These are phyloP conservation scores for Zygoascus tannicola DNA, from an alignment of 805 yeast genomes.

Conservation along the genomic window DNA sequence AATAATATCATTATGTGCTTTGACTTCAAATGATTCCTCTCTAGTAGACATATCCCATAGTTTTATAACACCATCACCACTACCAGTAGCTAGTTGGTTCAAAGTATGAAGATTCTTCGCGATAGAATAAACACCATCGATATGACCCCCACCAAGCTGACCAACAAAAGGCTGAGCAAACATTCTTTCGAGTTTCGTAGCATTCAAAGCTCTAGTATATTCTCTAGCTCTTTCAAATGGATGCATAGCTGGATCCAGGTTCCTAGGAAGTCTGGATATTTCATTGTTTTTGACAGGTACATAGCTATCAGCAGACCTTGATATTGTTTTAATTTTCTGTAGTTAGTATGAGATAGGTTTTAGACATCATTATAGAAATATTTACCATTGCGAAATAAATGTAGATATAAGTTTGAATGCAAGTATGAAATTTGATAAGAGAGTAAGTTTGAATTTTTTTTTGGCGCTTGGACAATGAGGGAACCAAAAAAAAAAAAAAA, in stretches of 20 bases:
- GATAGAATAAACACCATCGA: conserved; percentile 85
- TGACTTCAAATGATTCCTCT: conserved; percentile 63
- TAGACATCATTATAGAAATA: too few relatives aligned
- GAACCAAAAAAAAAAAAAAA: too few relatives aligned
- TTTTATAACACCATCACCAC: conserved; percentile 92
- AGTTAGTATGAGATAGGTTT: conserved; percentile 3
- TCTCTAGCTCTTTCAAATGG: conserved; percentile 97
- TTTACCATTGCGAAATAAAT: conserved; percentile 4
- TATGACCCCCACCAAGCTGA: conserved; percentile 88
- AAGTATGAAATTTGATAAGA: background rate
- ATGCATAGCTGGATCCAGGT: conserved; percentile 86
- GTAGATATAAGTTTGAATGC: too few relatives aligned
- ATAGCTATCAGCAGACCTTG: conserved; percentile 83
- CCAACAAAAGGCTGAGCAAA: conserved; percentile 97
- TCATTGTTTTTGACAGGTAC: conserved; percentile 89
- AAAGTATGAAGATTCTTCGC: conserved; percentile 67
- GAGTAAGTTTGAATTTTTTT: background rate
- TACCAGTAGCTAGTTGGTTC: conserved; percentile 77
- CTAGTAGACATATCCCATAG: conserved; percentile 86
- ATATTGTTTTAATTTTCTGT: conserved; percentile 77
- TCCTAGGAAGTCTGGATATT: conserved; percentile 77
- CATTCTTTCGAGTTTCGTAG: conserved; percentile 91
- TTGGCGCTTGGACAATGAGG: conserved; percentile 1
- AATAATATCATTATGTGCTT: conserved; percentile 86
- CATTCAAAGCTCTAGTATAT: conserved; percentile 87